phyloP scores from a whole-genome alignment of 1,139 yeast genomes.

The Hyphopichia wangnamkhiaoensis region DNA sequence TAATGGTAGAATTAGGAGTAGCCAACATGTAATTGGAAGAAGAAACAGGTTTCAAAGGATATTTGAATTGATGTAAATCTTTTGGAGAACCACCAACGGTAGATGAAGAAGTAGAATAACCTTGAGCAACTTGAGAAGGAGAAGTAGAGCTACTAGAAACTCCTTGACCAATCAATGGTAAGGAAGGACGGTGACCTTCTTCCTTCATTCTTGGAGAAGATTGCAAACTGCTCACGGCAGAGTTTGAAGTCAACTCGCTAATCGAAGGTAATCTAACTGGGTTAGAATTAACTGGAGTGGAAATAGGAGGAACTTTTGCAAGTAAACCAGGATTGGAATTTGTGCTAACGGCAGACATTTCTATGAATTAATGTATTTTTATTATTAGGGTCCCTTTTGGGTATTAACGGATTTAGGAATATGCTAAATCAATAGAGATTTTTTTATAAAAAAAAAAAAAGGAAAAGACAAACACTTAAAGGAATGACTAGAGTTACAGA shows the following conservation, averaged over 20 bases:
- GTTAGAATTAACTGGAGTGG: conserved; percentile 2
- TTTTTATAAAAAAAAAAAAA: too few relatives aligned
- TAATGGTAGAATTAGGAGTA: neutral
- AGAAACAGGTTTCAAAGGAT: conserved; percentile 13
- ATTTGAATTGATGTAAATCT: conserved; percentile 9
- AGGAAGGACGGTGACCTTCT: neutral
- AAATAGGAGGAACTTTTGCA: neutral
- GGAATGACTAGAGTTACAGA: too few relatives aligned
- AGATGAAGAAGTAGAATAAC: conserved; percentile 7
- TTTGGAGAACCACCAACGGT: conserved; percentile 3
- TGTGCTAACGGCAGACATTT: neutral
- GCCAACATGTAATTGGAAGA: conserved; percentile 17
- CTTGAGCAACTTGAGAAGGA: conserved; percentile 9
- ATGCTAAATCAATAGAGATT: too few relatives aligned
- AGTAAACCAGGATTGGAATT: neutral
- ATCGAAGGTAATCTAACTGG: conserved; percentile 34
- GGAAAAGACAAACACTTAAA: too few relatives aligned
- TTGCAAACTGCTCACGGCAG: conserved; percentile 9
- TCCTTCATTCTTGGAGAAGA: conserved; percentile 9
- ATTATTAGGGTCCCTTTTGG: neutral
- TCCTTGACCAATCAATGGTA: neutral
- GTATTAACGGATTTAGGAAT: too few relatives aligned
- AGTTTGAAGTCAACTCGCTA: conserved; percentile 32
- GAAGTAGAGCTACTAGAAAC: neutral
- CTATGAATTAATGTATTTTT: neutral